Percentiles rank a stretch among this genome's conserved stretches.
phyloP scores from a whole-genome alignment of 2,329 filamentous ascomycete genomes.

The Ophiocordyceps unilateralis region DNA sequence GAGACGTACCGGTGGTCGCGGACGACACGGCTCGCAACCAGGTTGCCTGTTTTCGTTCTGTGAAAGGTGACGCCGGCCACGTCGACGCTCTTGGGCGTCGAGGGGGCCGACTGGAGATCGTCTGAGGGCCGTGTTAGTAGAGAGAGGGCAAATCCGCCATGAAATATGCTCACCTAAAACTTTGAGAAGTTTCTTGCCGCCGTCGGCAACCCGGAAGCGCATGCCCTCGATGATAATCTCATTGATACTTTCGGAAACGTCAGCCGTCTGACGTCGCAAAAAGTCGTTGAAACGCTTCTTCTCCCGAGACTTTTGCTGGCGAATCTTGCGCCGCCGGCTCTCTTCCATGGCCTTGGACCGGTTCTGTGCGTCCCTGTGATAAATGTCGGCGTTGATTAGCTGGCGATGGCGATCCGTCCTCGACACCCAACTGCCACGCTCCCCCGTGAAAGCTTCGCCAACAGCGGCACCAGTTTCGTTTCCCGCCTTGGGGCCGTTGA shows the following conservation, averaged over 20 bases:
- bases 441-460: conserved; percentile 13
- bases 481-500: conserved; percentile 28
- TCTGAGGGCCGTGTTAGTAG: conserved; percentile 16
- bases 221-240: conserved; percentile 56
- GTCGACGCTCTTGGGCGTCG: conserved; percentile 56
- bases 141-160: too few species aligned
- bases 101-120: conserved; percentile 41
- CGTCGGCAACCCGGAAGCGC: conserved; percentile 53
- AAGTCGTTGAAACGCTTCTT: conserved; percentile 33
- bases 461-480: conserved; percentile 20
- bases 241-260: conserved; percentile 22
- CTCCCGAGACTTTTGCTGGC: conserved; percentile 36
- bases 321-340: conserved; percentile 40
- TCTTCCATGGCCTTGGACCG: conserved; percentile 57
- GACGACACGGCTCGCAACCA: conserved; percentile 61
- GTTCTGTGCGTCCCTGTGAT: conserved; percentile 53
- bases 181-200: conserved; percentile 69
- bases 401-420: conserved; percentile 65
- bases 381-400: conserved; percentile 65
- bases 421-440: conserved; percentile 39
- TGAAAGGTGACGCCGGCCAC: conserved; percentile 70
- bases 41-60: conserved; percentile 74
- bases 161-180: conserved; percentile 37
- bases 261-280: conserved; percentile 11
- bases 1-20: conserved; percentile 56